A percentile compares a stretch with the other conserved stretches of the same genome.
Evolutionary conservation across 108 stramenopile genomes (phyloP).

Genomic region (Fistulifera solaris): DNA sequence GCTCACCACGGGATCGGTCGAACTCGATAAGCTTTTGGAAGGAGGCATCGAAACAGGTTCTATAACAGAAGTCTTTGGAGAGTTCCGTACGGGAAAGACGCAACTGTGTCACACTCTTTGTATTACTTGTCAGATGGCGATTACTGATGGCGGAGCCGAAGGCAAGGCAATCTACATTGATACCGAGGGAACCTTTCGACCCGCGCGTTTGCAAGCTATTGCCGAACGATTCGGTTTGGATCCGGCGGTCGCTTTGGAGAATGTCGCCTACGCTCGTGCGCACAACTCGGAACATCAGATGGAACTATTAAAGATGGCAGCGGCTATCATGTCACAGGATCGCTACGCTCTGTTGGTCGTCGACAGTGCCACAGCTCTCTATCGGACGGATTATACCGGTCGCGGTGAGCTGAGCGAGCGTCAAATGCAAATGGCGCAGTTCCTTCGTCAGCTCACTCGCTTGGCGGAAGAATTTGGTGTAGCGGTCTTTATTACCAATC

Average conservation of each 20-base stretch:
- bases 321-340: constrained; percentile 97
- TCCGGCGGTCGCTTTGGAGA: constrained; percentile 91
- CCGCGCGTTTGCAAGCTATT: constrained; percentile 89
- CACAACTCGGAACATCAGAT: constrained; percentile 99
- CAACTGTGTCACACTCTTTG: constrained; percentile 99
- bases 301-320: constrained; percentile 94
- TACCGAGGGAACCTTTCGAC: constrained; percentile 99
- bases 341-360: constrained; percentile 96
- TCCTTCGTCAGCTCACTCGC: constrained; percentile 94
- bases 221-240: constrained; percentile 97
- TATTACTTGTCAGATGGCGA: constrained; percentile 96
- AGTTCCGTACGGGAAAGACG: constrained; percentile 89
- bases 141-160: constrained; percentile 97
- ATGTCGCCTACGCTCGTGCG: constrained; percentile 97
- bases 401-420: constrained; percentile 96
- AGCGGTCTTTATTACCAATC: constrained; percentile 98
- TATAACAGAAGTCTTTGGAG: constrained; percentile 97
- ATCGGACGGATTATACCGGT: constrained; percentile 98
- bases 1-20: constrained; percentile 92
- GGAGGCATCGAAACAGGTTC: constrained; percentile 99
- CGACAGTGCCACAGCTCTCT: constrained; percentile 97
- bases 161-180: constrained; percentile 99
- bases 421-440: constrained; percentile 91
- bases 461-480: constrained; percentile 98
- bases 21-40: constrained; percentile 92